Percentiles rank a stretch among this genome's conserved stretches.
phyloP scores from a whole-genome alignment of 768 basidiomycete genomes.

The Rhizopogon vinicolor region DNA sequence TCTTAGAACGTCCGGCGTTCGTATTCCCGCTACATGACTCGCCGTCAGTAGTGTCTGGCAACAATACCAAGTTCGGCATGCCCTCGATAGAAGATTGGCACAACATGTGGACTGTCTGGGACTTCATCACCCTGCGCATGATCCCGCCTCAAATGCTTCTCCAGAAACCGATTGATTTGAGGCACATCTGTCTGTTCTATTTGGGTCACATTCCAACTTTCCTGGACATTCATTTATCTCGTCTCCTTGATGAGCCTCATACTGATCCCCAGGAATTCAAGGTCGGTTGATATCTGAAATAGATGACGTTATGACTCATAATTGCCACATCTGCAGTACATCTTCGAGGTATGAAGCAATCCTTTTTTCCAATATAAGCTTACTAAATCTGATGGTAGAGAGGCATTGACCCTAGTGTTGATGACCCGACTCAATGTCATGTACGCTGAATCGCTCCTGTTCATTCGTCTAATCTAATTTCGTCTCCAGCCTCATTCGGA shows the following conservation, averaged over 20 bases:
- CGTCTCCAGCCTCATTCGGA: conserved; percentile 75
- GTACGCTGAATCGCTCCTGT: conserved; percentile 36
- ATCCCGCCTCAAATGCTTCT: conserved; percentile 83
- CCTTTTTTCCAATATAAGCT: background rate
- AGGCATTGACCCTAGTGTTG: conserved; percentile 94
- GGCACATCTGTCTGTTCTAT: conserved; percentile 98
- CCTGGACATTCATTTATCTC: conserved; percentile 85
- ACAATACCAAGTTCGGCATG: conserved; percentile 44
- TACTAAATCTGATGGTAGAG: conserved; percentile 43
- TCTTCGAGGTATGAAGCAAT: conserved; percentile 52
- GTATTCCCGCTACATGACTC: conserved; percentile 59
- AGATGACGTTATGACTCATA: conserved; percentile 4
- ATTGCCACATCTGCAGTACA: conserved; percentile 38
- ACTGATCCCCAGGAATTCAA: conserved; percentile 86
- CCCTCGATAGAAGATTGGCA: conserved; percentile 80
- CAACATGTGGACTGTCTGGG: conserved; percentile 85
- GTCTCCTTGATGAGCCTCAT: conserved; percentile 67
- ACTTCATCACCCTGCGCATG: conserved; percentile 79
- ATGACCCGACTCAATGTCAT: conserved; percentile 84
- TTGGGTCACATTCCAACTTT: conserved; percentile 92
- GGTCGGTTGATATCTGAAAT: conserved; percentile 24
- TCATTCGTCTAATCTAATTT: background rate
- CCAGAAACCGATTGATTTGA: conserved; percentile 87
- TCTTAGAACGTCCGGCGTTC: conserved; percentile 85
- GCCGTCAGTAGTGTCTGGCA: conserved; percentile 23